These are phyloP conservation scores for Aureobasidium sp. DNA, from an alignment of 2,329 filamentous ascomycete species.

Conservation along the genomic window DNA sequence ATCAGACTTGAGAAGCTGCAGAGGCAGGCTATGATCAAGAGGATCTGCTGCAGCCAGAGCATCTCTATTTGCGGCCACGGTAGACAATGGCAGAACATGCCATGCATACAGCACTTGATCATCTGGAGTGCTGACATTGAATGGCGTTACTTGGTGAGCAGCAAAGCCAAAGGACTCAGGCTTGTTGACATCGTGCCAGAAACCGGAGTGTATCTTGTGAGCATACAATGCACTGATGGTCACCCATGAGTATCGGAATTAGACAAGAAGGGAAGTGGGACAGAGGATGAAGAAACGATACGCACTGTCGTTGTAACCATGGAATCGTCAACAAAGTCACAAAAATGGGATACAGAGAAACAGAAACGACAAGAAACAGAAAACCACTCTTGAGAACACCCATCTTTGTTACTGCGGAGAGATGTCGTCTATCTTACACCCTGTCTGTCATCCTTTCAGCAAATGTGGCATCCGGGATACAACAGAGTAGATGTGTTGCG, in stretches of 20 bases:
- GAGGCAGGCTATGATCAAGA: slow-evolving; percentile 31
- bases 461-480: background rate
- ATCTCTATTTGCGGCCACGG: slow-evolving; percentile 66
- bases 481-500: background rate
- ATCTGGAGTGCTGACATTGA: slow-evolving; percentile 68
- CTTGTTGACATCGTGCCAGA: slow-evolving; percentile 68
- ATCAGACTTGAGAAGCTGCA: slow-evolving; percentile 46
- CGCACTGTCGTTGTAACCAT: slow-evolving; percentile 73
- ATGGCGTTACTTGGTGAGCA: slow-evolving; percentile 82
- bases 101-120: slow-evolving; percentile 76
- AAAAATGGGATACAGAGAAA: slow-evolving; percentile 59
- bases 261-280: background rate
- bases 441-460: slow-evolving; percentile 10
- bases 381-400: slow-evolving; percentile 28
- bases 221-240: slow-evolving; percentile 67
- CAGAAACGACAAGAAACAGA: slow-evolving; percentile 40
- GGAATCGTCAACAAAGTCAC: slow-evolving; percentile 61
- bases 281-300: slow-evolving; percentile 17
- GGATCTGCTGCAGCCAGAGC: slow-evolving; percentile 48
- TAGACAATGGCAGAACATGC: slow-evolving; percentile 76
- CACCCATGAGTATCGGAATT: background rate
- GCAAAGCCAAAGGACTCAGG: slow-evolving; percentile 83
- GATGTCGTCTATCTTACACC: background rate
- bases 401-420: slow-evolving; percentile 9
- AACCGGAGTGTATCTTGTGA: slow-evolving; percentile 65